phyloP scores from a whole-genome alignment of 139 green algal species.

The Medakamo hakoo region DNA sequence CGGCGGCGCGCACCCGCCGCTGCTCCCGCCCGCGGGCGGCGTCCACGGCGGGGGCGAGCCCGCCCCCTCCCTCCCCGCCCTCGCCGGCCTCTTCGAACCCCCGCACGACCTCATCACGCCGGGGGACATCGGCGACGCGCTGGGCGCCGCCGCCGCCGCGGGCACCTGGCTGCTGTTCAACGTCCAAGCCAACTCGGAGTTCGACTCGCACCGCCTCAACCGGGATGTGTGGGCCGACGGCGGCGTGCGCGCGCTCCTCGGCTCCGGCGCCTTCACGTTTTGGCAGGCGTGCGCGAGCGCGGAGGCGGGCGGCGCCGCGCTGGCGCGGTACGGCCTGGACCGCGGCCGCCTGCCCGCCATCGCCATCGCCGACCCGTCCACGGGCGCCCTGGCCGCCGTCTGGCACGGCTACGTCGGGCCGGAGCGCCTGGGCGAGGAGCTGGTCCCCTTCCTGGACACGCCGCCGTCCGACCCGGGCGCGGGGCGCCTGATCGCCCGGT shows the following conservation, averaged over 20 bases:
- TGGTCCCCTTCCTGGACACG: slow-evolving; percentile 60
- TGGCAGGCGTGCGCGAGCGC: slow-evolving; percentile 12
- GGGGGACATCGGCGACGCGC: slow-evolving; percentile 26
- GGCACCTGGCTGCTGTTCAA: slow-evolving; percentile 33
- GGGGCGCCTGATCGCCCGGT: too few species aligned
- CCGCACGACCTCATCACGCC: slow-evolving; percentile 27
- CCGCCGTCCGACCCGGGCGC: slow-evolving; percentile 29
- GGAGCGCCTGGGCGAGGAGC: slow-evolving; percentile 40
- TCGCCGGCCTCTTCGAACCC: slow-evolving; percentile 36
- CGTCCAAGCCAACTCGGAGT: slow-evolving; percentile 45
- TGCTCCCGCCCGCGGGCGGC: too few species aligned
- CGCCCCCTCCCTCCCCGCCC: not conserved
- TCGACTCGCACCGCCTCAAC: slow-evolving; percentile 51
- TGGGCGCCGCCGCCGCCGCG: slow-evolving; percentile 8
- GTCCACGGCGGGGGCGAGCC: too few species aligned
- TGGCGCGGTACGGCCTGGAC: slow-evolving; percentile 28
- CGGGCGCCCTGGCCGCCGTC: slow-evolving; percentile 32
- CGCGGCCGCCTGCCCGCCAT: slow-evolving; percentile 24
- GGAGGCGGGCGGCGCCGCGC: slow-evolving; percentile 25
- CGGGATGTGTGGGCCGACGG: slow-evolving; percentile 50
- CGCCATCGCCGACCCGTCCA: slow-evolving; percentile 53
- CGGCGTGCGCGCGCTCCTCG: slow-evolving; percentile 32
- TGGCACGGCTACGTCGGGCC: slow-evolving; percentile 36
- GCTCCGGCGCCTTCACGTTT: slow-evolving; percentile 50
- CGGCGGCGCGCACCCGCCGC: too few species aligned